phyloP scores from a whole-genome alignment of 306 rosid species.

The Lupinus albus region DNA sequence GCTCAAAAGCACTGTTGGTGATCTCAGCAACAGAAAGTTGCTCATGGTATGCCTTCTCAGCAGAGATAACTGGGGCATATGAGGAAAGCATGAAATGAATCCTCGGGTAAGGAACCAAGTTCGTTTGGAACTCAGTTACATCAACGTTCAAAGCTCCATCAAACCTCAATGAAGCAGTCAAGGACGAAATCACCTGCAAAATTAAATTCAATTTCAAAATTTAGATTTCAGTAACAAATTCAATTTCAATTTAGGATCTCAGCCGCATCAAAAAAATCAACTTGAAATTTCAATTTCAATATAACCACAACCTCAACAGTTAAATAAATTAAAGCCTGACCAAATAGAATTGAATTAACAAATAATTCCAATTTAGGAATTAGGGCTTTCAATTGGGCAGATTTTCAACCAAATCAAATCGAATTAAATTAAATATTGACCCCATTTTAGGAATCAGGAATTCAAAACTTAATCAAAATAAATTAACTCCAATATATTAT shows the following conservation, averaged over 20 bases:
- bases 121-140: slow-evolving; percentile 85
- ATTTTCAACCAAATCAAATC: too few species aligned
- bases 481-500: too few species aligned
- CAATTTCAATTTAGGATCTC: not conserved
- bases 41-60: slow-evolving; percentile 88
- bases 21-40: slow-evolving; percentile 88
- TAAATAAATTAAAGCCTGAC: too few species aligned
- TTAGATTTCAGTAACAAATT: too few species aligned
- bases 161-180: slow-evolving; percentile 85
- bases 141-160: slow-evolving; percentile 90
- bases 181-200: slow-evolving; percentile 75
- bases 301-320: too few species aligned
- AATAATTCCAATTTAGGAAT: too few species aligned
- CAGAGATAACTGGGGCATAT: slow-evolving; percentile 83
- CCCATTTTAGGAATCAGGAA: too few species aligned
- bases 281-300: not conserved
- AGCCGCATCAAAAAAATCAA: too few species aligned
- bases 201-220: not conserved
- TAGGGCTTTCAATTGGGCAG: too few species aligned
- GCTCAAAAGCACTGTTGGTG: slow-evolving; percentile 81
- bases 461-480: too few species aligned
- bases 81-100: slow-evolving; percentile 92
- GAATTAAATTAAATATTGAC: too few species aligned
- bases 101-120: slow-evolving; percentile 89
- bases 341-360: too few species aligned